Evolutionary conservation across 2,329 filamentous ascomycete species (phyloP).

Genomic region (Sphaceloma murrayae): DNA sequence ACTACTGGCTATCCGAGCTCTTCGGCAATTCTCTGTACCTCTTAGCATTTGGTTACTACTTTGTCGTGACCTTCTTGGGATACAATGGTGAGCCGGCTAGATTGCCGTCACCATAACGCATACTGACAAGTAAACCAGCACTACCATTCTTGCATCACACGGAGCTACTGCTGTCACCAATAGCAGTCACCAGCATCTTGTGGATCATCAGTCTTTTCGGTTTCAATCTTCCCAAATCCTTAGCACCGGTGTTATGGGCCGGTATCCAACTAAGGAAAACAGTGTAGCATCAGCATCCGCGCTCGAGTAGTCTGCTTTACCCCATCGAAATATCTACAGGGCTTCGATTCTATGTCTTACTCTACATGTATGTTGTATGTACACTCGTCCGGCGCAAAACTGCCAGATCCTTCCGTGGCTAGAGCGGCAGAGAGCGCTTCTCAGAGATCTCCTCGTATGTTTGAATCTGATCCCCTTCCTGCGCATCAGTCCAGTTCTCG

Average conservation of each 20-base stretch:
- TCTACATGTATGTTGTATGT: conserved; percentile 1
- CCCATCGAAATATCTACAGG: too few relatives aligned
- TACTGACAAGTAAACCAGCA: conserved; percentile 31
- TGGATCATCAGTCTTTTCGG: conserved; percentile 48
- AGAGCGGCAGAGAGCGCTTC: conserved; percentile 48
- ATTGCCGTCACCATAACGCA: background rate
- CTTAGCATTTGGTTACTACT: conserved; percentile 56
- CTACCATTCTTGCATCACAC: conserved; percentile 59
- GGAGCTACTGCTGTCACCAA: conserved; percentile 53
- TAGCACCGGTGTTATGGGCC: conserved; percentile 43
- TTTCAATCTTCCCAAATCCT: conserved; percentile 42
- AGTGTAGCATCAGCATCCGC: conserved; percentile 18
- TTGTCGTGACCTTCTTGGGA: conserved; percentile 58
- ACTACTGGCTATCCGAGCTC: conserved; percentile 49
- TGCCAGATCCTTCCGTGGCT: background rate
- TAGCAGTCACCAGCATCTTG: conserved; percentile 49
- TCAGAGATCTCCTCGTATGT: conserved; percentile 71
- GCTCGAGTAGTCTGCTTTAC: conserved; percentile 1
- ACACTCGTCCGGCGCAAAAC: background rate
- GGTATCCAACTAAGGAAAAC: conserved; percentile 33
- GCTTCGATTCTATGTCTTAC: conserved; percentile 4
- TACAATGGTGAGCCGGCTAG: conserved; percentile 45
- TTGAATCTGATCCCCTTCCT: conserved; percentile 77
- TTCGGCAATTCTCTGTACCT: conserved; percentile 58
- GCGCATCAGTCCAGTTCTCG: conserved; percentile 65